Conservation (phyloP, 805 yeast species). For the Blastobotrys peoriensis region DNA sequence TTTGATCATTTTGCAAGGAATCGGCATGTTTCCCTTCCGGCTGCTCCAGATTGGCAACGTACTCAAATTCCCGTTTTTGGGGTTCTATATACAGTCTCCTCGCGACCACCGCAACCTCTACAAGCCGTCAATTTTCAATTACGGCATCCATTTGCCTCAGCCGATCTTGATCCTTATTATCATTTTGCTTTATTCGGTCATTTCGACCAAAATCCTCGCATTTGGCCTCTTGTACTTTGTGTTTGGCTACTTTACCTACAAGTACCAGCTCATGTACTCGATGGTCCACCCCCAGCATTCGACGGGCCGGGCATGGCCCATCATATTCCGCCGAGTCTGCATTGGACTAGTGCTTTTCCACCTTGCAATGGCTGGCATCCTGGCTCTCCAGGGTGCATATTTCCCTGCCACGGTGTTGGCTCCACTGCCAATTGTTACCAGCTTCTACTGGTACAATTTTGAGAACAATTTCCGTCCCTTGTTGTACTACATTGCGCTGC, state of each 20-base stretch:
- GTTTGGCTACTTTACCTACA: conserved; percentile 81
- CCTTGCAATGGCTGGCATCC: conserved; percentile 85
- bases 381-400: conserved; percentile 77
- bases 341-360: conserved; percentile 81
- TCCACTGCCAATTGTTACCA: conserved; percentile 70
- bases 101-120: conserved; percentile 69
- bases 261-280: conserved; percentile 83
- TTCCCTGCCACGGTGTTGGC: conserved; percentile 60
- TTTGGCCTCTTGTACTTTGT: conserved; percentile 82
- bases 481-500: conserved; percentile 76
- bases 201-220: conserved; percentile 79
- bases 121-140: conserved; percentile 87
- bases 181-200: conserved; percentile 78
- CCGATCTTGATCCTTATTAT: conserved; percentile 82
- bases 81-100: conserved; percentile 66
- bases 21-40: conserved; percentile 88
- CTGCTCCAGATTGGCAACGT: conserved; percentile 75
- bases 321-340: conserved; percentile 74
- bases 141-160: conserved; percentile 87
- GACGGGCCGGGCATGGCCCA: conserved; percentile 94
- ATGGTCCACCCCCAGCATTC: conserved; percentile 96
- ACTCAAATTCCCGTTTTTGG: conserved; percentile 64
- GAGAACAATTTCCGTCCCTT: conserved; percentile 76
- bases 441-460: conserved; percentile 69
- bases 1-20: conserved; percentile 67